These are phyloP conservation scores for Iris macrosiphon DNA, from an alignment of 106 monocot species.

Conservation along the genomic window DNA sequence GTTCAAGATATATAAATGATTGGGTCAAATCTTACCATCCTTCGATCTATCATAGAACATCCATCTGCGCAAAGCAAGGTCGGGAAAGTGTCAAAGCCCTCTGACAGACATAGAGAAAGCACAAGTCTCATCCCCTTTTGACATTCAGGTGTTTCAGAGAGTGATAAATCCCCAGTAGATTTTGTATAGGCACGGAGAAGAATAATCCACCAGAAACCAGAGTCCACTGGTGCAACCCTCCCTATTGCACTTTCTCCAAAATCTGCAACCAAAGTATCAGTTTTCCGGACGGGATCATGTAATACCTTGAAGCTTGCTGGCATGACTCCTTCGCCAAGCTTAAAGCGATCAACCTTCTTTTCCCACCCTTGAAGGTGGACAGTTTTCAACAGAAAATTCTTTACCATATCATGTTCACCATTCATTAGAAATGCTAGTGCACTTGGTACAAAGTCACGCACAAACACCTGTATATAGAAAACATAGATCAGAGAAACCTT, in stretches of 20 bases:
- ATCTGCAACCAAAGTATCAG: slow-evolving; percentile 46
- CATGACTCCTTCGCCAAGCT: slow-evolving; percentile 64
- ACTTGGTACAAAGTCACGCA: slow-evolving; percentile 58
- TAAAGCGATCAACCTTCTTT: slow-evolving; percentile 53
- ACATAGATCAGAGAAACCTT: not conserved
- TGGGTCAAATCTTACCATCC: slow-evolving; percentile 40
- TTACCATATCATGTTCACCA: slow-evolving; percentile 53
- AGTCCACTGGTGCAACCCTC: slow-evolving; percentile 59
- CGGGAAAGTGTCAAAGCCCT: slow-evolving; percentile 65
- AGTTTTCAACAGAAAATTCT: slow-evolving; percentile 54
- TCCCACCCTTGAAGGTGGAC: slow-evolving; percentile 58
- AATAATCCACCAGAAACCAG: slow-evolving; percentile 72
- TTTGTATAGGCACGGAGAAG: slow-evolving; percentile 56
- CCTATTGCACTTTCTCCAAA: slow-evolving; percentile 69
- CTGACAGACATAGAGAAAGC: slow-evolving; percentile 42
- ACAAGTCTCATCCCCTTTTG: slow-evolving; percentile 60
- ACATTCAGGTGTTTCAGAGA: slow-evolving; percentile 50
- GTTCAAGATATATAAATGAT: not conserved
- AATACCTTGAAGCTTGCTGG: slow-evolving; percentile 68
- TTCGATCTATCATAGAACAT: slow-evolving; percentile 60
- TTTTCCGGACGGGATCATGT: slow-evolving; percentile 48
- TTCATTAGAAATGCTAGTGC: slow-evolving; percentile 64
- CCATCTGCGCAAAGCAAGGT: slow-evolving; percentile 62
- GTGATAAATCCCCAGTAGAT: slow-evolving; percentile 51
- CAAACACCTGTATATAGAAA: slow-evolving; percentile 33